Conservation (phyloP, 2,329 filamentous ascomycete species). For the Colletotrichum scovillei region DNA sequence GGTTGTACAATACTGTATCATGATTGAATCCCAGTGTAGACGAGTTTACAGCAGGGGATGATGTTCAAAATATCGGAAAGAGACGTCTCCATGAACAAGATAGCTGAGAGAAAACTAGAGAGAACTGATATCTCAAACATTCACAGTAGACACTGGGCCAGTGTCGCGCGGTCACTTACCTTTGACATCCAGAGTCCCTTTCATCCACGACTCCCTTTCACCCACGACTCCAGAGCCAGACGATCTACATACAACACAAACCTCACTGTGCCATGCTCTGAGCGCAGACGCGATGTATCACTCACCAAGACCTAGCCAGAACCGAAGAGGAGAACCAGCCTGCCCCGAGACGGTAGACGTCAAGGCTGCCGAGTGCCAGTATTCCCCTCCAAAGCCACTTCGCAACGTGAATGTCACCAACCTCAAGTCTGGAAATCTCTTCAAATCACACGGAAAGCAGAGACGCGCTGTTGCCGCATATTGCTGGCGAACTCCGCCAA, state of each 20-base stretch:
- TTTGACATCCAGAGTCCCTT: too few species aligned
- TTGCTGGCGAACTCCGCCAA: not conserved
- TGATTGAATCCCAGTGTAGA: not conserved
- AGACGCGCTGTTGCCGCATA: not conserved
- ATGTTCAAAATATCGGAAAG: not conserved
- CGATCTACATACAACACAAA: not conserved
- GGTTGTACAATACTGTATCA: constrained; percentile 6
- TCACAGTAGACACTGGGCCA: too few species aligned
- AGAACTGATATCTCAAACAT: too few species aligned
- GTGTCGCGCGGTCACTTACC: too few species aligned
- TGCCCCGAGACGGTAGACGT: not conserved
- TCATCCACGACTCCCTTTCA: not conserved
- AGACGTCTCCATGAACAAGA: not conserved
- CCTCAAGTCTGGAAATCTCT: not conserved
- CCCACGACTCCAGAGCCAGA: not conserved
- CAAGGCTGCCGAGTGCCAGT: not conserved
- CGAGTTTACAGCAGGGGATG: too few species aligned
- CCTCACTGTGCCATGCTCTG: not conserved
- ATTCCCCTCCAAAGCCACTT: not conserved
- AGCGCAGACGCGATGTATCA: not conserved
- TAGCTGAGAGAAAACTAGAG: not conserved
- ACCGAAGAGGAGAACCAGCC: not conserved
- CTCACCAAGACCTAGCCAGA: not conserved
- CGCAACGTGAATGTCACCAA: not conserved
- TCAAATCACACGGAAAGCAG: not conserved